Evolutionary conservation across 768 basidiomycete genomes (phyloP).

Genomic region (Hypholoma sublateritium): DNA sequence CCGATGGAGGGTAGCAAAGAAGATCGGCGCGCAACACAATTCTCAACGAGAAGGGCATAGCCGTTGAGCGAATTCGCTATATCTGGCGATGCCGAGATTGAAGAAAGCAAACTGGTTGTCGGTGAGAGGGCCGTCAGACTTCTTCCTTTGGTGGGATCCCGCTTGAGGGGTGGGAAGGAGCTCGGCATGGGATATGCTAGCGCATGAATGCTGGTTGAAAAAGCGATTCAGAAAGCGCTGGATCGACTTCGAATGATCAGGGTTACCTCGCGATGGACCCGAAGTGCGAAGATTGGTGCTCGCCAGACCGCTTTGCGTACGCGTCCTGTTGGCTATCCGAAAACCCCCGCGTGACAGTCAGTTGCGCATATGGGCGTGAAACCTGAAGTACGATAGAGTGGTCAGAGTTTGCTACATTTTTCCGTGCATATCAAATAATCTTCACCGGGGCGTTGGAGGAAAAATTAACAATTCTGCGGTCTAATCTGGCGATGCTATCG

Average conservation of each 20-base stretch:
- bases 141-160: neutral
- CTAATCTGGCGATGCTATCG: slow-evolving; percentile 27
- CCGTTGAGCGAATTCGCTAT: slow-evolving; percentile 42
- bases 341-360: slow-evolving; percentile 65
- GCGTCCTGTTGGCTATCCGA: slow-evolving; percentile 30
- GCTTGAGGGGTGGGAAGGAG: slow-evolving; percentile 49
- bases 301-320: slow-evolving; percentile 40
- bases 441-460: slow-evolving; percentile 29
- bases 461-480: slow-evolving; percentile 34
- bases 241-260: slow-evolving; percentile 3
- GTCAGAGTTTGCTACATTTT: neutral
- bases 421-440: slow-evolving; percentile 12
- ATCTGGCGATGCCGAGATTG: slow-evolving; percentile 41
- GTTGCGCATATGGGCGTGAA: slow-evolving; percentile 34
- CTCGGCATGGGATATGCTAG: slow-evolving; percentile 58
- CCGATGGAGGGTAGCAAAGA: slow-evolving; percentile 24
- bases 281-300: slow-evolving; percentile 21
- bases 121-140: neutral
- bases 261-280: slow-evolving; percentile 38
- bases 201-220: slow-evolving; percentile 40
- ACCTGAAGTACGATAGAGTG: slow-evolving; percentile 7
- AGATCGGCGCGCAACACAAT: slow-evolving; percentile 36
- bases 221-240: slow-evolving; percentile 1
- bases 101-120: slow-evolving; percentile 34
- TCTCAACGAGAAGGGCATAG: slow-evolving; percentile 54